Base-by-base conservation (phyloP, 2,329 filamentous ascomycete genomes). In the Plenodomus tracheiphilus region DNA sequence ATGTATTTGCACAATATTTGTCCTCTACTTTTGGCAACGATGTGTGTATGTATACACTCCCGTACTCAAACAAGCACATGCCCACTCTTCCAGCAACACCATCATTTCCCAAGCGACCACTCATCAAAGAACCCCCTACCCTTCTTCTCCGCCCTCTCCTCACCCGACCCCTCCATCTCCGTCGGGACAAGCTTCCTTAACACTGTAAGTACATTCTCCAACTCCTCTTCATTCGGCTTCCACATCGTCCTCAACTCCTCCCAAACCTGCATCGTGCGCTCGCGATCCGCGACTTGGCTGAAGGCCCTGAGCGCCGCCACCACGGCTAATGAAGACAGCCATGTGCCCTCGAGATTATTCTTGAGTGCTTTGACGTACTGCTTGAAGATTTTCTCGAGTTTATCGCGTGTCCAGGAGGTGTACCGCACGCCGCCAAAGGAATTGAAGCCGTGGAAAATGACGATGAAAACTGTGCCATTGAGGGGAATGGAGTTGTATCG, bases 381-480 rank as follows among this genome's bases (percentile, higher is more conserved):
- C 0, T n/a, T 39, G 66, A 66, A 71, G 5, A 64, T 38, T 16
- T 56, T 56, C 44, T 86, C 80, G 2, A 97, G 80, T n/a, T 85
- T 81, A 56, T 81, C 73, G 22, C 78, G 75, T 21, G 84, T 90
- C 93, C 94, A 99, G 11, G 83, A 79, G 0, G 85, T 85, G 54
- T 85, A 77, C 19, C 77, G 74, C 16, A 80, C 72, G 20, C 84
- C 85, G 10, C 92, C 93, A 64, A 96, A 86, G 2, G 76, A 71
- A 25, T 81, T 79, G 66, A 97, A 99, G 0, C 89, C 91, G 61
- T 90, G 87, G 74, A 97, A 89, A 3, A 97, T 77, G 7, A 87
- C 81, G 32, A 94, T 77, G 64, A 93, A 97, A 19, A 96, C 82
- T 48, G 87, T 82, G 5, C 87, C 88, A 52, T 93, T 85, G 15